phyloP scores from a whole-genome alignment of 129 eudicot genomes.

The Mikania micrantha region DNA sequence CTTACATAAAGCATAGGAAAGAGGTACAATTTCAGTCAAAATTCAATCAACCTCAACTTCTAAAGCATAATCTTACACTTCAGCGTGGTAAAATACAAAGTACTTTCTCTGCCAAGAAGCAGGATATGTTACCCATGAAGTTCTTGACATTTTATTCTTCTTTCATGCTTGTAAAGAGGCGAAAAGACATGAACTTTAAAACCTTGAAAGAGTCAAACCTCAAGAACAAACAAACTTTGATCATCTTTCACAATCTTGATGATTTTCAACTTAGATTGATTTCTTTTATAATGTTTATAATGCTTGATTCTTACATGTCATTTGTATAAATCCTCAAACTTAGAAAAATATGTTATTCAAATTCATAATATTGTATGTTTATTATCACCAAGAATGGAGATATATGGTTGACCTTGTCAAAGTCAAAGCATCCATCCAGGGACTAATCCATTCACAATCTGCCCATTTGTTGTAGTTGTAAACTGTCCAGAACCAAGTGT shows the following conservation, averaged over 20 bases:
- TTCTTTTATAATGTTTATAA: too few species aligned
- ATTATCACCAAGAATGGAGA: slow-evolving; percentile 13
- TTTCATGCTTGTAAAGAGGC: slow-evolving; percentile 8
- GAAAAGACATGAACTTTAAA: slow-evolving; percentile 4
- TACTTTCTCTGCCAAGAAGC: slow-evolving; percentile 14
- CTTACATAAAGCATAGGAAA: neutral
- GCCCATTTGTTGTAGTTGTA: slow-evolving; percentile 45
- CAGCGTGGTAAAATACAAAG: neutral
- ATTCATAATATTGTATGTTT: slow-evolving; percentile 10
- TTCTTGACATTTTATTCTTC: slow-evolving; percentile 21
- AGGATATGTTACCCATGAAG: slow-evolving; percentile 5
- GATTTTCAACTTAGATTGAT: too few species aligned
- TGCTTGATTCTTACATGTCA: too few species aligned
- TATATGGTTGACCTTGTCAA: too few species aligned
- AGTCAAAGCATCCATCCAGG: slow-evolving; percentile 91
- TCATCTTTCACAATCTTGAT: too few species aligned
- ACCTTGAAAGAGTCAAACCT: slow-evolving; percentile 1
- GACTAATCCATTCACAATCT: slow-evolving; percentile 62
- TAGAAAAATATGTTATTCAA: slow-evolving; percentile 4
- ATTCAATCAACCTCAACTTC: slow-evolving; percentile 11
- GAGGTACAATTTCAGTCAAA: slow-evolving; percentile 9
- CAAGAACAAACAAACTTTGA: neutral
- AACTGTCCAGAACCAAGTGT: slow-evolving; percentile 58
- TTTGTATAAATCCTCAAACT: slow-evolving; percentile 3
- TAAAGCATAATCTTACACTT: slow-evolving; percentile 3